Base-by-base conservation (phyloP, 75 land plant genomes). In the Selaginella moellendorffii region DNA sequence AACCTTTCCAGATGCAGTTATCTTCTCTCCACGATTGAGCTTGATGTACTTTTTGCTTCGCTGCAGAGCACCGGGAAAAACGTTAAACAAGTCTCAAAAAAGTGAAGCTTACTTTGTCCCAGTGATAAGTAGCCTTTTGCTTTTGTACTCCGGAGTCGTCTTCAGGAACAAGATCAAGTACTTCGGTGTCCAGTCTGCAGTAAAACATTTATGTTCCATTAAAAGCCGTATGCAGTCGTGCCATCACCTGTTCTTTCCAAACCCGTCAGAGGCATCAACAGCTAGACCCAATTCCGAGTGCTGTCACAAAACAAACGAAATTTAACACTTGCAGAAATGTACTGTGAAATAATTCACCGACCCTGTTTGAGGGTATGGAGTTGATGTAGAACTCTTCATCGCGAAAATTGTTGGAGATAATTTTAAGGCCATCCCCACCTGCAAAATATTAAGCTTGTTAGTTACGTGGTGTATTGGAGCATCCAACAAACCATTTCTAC, bases 1-100 rank as follows among this genome's bases (percentile, higher is more conserved):
- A 72, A 91, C 97, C 97, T 95, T 95, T 65, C 99, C 97, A 64
- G 84, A 72, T 5, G 99, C 97, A 46, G 86, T 82, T 29, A 95
- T 88, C 58, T 76, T 81, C 30, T 95, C 97, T 25, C 99, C 97
- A 74, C 79, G 82, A 61, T 88, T 81, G 25, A 95, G 68, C 77
- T 95, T 95, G 23, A 95, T 68, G 52, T 84, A 95, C 71, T 90
- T 95, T 61, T 95, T 95, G 71, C 79, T 62, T 65, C 85, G 82
- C 99, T 91, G 83, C 61, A 76, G 22, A 65, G 24, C 9, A 28
- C 18, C 9, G 26, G 22, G 26, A 67, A 67, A 26, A 65, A 17
- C 18, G 27, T 8, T 25, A 19, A 56, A 8, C 17, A 56, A 19
- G n/a, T 56, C 2, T 56, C 8, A 8, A 21, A 8, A 21, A 19